A percentile compares a stretch with the other conserved stretches of the same genome.
Evolutionary conservation across 208 protist genomes (phyloP).

Genomic region (Spongospora subterranea): DNA sequence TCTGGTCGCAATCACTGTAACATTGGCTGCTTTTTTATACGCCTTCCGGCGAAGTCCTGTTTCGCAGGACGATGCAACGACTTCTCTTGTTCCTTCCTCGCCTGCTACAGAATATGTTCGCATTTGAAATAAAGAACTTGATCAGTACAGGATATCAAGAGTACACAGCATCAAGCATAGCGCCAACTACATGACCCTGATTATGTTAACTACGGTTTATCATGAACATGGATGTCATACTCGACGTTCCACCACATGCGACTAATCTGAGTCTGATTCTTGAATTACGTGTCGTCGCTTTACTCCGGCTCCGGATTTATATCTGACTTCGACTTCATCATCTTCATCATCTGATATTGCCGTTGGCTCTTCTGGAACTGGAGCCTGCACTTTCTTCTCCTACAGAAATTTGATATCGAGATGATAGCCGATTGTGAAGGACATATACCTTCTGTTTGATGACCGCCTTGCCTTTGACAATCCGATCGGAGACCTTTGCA

Average conservation of each 20-base stretch:
- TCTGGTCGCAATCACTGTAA: not conserved
- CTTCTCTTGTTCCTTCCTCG: not conserved
- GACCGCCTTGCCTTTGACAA: not conserved
- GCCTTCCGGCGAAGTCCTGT: not conserved
- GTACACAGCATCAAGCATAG: too few species aligned
- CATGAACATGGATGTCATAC: too few species aligned
- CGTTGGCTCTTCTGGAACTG: too few species aligned
- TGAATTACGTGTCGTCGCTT: slow-evolving; percentile 5
- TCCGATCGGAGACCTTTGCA: not conserved
- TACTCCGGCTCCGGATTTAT: not conserved
- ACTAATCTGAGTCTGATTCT: too few species aligned
- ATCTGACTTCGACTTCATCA: not conserved
- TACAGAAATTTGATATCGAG: not conserved
- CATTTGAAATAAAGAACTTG: too few species aligned
- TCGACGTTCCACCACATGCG: too few species aligned
- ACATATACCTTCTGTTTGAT: slow-evolving; percentile 34
- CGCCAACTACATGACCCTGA: too few species aligned
- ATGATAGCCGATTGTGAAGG: not conserved
- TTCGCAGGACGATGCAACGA: not conserved
- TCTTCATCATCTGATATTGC: slow-evolving; percentile 10
- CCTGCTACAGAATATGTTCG: not conserved
- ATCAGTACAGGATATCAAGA: too few species aligned
- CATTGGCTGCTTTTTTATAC: not conserved
- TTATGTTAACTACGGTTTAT: too few species aligned
- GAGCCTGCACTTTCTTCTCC: too few species aligned